These are phyloP conservation scores for Davidsoniella australis DNA, from an alignment of 2,329 filamentous ascomycete species.

Conservation along the genomic window DNA sequence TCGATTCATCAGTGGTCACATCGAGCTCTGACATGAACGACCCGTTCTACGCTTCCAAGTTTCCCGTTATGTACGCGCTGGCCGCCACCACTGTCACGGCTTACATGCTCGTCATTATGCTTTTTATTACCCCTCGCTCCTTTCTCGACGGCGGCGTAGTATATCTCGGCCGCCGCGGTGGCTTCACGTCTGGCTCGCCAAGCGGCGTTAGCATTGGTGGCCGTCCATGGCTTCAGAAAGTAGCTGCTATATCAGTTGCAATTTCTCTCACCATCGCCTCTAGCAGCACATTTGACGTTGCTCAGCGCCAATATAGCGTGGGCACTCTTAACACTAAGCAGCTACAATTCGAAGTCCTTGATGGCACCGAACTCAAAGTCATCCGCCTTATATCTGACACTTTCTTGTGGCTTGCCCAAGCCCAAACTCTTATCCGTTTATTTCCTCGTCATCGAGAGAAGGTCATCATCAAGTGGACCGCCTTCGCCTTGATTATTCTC, in stretches of 20 bases:
- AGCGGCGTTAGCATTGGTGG: slow-evolving; percentile 74
- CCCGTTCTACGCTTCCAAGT: slow-evolving; percentile 85
- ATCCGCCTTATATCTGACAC: slow-evolving; percentile 89
- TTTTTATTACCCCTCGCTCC: slow-evolving; percentile 86
- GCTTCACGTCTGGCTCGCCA: slow-evolving; percentile 69
- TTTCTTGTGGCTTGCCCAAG: slow-evolving; percentile 93
- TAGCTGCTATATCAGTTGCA: slow-evolving; percentile 54
- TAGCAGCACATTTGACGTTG: slow-evolving; percentile 74
- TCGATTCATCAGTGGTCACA: slow-evolving; percentile 19
- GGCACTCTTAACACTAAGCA: slow-evolving; percentile 65
- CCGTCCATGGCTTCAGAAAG: slow-evolving; percentile 82
- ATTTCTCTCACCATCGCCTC: slow-evolving; percentile 89
- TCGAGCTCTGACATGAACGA: slow-evolving; percentile 51
- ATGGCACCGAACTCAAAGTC: slow-evolving; percentile 70
- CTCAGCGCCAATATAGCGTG: slow-evolving; percentile 60
- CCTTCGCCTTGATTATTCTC: slow-evolving; percentile 79
- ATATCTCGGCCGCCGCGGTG: slow-evolving; percentile 62
- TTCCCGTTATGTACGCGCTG: slow-evolving; percentile 84
- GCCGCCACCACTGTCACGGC: slow-evolving; percentile 80
- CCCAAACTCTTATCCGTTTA: slow-evolving; percentile 85
- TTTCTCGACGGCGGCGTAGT: slow-evolving; percentile 77
- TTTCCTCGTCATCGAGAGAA: slow-evolving; percentile 96
- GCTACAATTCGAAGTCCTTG: slow-evolving; percentile 64
- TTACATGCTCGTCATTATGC: slow-evolving; percentile 84
- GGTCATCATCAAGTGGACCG: slow-evolving; percentile 96